Percentiles rank a stretch among this genome's conserved stretches.
phyloP scores from a whole-genome alignment of 2,329 filamentous ascomycete species.

The Colletotrichum chrysophilum region DNA sequence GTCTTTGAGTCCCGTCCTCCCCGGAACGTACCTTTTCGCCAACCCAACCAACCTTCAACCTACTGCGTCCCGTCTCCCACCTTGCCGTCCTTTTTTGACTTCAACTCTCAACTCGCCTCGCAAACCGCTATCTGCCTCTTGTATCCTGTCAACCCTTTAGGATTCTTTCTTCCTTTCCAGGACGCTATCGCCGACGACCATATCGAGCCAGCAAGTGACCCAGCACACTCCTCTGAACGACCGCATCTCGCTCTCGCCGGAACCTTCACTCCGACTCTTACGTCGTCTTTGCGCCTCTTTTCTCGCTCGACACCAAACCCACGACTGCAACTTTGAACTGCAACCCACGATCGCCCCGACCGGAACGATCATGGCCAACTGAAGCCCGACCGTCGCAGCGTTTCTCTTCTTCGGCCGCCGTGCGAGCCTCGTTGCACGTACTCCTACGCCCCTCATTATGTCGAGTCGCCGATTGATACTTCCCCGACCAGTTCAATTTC shows the following conservation, averaged over 20 bases:
- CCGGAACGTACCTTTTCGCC: slow-evolving; percentile 16
- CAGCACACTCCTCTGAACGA: neutral
- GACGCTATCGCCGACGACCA: neutral
- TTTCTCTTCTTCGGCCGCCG: slow-evolving; percentile 14
- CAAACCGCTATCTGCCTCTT: neutral
- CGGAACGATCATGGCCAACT: slow-evolving; percentile 15
- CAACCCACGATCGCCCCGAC: neutral
- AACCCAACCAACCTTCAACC: neutral
- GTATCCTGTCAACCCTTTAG: neutral
- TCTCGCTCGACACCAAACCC: neutral
- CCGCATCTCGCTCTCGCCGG: neutral
- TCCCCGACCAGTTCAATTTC: neutral
- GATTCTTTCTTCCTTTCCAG: neutral
- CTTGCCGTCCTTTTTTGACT: slow-evolving; percentile 6
- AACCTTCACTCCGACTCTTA: neutral
- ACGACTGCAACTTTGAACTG: neutral
- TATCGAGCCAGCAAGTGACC: neutral
- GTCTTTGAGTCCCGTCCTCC: slow-evolving; percentile 10
- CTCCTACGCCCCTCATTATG: slow-evolving; percentile 19
- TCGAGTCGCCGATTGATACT: slow-evolving; percentile 22
- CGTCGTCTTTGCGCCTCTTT: neutral
- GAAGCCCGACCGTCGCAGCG: neutral
- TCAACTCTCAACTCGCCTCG: slow-evolving; percentile 7
- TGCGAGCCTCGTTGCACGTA: slow-evolving; percentile 18
- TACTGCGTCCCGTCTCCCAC: neutral